Evolutionary conservation across 768 basidiomycete genomes (phyloP), one percentile per base, ranked within the genome.

Genomic region (Crepidotus variabilis): DNA sequence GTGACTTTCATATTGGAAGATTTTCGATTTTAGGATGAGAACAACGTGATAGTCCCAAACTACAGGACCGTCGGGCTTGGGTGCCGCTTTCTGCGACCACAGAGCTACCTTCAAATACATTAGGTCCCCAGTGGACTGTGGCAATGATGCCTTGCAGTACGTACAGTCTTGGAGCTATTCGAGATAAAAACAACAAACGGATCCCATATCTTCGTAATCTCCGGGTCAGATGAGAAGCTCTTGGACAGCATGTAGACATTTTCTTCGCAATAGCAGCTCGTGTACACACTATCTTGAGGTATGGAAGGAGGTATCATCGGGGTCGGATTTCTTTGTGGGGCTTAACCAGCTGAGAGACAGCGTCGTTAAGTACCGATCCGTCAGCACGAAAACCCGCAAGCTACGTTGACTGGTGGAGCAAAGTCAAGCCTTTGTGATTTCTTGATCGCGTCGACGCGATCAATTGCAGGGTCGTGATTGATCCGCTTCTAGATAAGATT

Each of bases 1-100:
- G 28, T 52, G 32, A 23, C 11, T 28, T 46, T 16, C 45, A 6
- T 46, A 9, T 8, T 9, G 18, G 34, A 50, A 33, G n/a, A 11
- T 23, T 48, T 59, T 73, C 56, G 73, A 69, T 43, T 75, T 76
- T 28, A 89, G 71, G 47, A 82, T 65, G 11, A 87, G 76, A 43
- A 90, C 69, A 61, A 86, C 87, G 63, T 90, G 88, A 68, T 90
- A 90, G 65, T 90, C 88, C 87, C 87, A 90, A 43, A 89, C 68
- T 18, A 88, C 78, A 43, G 78, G 68, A 2, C 53, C 61, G 34
- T 69, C 70, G 24, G 61, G 64, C 14, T 68, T 63, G 14, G 57
- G 57, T 11, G 76, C 74, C 23, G 69, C 71, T 60, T 78, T 80
- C 68, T 88, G 88, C 56, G 73, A 74, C 83, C 84, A 87, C 47